Evolutionary conservation across 1,284 basidiomycete genomes (phyloP), one percentile per base, ranked within the genome.

Genomic region (Trichosporon sp.): DNA sequence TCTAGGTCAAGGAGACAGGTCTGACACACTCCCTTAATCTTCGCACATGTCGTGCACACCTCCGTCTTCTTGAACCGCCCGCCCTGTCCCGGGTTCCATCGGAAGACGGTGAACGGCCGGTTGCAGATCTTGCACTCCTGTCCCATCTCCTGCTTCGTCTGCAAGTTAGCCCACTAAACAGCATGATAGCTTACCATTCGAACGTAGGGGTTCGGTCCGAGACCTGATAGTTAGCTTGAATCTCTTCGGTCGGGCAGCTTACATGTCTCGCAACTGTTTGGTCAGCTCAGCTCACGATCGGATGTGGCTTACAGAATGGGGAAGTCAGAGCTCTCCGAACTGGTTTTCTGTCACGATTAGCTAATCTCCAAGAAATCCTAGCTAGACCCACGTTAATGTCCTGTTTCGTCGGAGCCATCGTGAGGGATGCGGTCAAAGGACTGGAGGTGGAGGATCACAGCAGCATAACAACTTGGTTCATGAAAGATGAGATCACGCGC

Each of bases 11-110:
- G 87, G 35, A 99, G 87, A 83, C 97, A 99, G 0, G 96, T 98
- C 85, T 99, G 97, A 86, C 97, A 99, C 56, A 97, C 93, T 79
- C 99, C 98, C 88, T 98, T 98, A 78, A 98, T 91, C 87, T 98
- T 99, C 48, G 96, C 93, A 79, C 97, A 99, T 0, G 97, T 98
- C 82, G 97, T 95, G 85, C 97, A 99, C 76, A 99, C 91, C 74
- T 98, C 96, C 4, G 97, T 99, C 77, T 94, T 93, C 87, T 99
- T 99, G 89, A 91, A 97, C 54, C 97, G 90, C 81, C 91, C 92
- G 56, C 95, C 96, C 14, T 84, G 80, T 67, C 97, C 97, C 1
- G 97, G 96, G 79, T 98, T 96, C 97, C 97, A 99, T 64, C 95
- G 91, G 85, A 99, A 99, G 76, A 98, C 92, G 68, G 96, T 98